These are phyloP conservation scores for Macrotyloma uniflorum DNA, from an alignment of 306 rosid species.

Conservation along the genomic window DNA sequence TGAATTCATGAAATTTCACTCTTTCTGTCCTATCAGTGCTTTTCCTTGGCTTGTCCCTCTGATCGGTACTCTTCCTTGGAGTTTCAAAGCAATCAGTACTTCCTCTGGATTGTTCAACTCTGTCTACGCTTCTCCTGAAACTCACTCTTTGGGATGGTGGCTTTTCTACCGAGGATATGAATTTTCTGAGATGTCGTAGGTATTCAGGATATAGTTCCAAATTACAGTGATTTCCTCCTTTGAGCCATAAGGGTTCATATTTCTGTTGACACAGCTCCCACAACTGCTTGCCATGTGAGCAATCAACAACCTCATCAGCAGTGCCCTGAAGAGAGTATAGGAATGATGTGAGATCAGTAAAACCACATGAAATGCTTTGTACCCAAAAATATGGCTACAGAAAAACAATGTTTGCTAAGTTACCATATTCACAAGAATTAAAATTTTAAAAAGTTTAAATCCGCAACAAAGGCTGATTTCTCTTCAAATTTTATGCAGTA, in stretches of 20 bases:
- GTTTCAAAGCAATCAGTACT: slow-evolving; percentile 65
- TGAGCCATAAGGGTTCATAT: slow-evolving; percentile 89
- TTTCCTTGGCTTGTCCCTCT: slow-evolving; percentile 76
- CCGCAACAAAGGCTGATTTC: neutral
- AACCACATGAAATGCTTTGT: slow-evolving; percentile 23
- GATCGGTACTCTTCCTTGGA: slow-evolving; percentile 78
- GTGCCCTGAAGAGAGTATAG: slow-evolving; percentile 65
- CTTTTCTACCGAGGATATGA: slow-evolving; percentile 62
- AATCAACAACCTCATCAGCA: slow-evolving; percentile 82
- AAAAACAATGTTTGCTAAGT: slow-evolving; percentile 1
- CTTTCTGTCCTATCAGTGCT: slow-evolving; percentile 72
- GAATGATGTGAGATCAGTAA: slow-evolving; percentile 8
- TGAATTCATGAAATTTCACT: slow-evolving; percentile 60
- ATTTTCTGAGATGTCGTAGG: slow-evolving; percentile 72
- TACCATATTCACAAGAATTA: neutral
- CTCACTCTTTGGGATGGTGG: slow-evolving; percentile 60
- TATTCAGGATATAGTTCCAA: slow-evolving; percentile 83
- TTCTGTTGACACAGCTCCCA: slow-evolving; percentile 89
- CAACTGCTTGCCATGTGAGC: slow-evolving; percentile 88
- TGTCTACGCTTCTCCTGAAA: slow-evolving; percentile 69
- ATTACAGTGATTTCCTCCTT: slow-evolving; percentile 93
- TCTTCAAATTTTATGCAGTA: slow-evolving; percentile 5
- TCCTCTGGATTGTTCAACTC: slow-evolving; percentile 60
- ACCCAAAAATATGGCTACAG: neutral
- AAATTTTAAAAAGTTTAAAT: neutral